Evolutionary conservation across 139 green algal species (phyloP).

Genomic region (Pleodorina starrii): DNA sequence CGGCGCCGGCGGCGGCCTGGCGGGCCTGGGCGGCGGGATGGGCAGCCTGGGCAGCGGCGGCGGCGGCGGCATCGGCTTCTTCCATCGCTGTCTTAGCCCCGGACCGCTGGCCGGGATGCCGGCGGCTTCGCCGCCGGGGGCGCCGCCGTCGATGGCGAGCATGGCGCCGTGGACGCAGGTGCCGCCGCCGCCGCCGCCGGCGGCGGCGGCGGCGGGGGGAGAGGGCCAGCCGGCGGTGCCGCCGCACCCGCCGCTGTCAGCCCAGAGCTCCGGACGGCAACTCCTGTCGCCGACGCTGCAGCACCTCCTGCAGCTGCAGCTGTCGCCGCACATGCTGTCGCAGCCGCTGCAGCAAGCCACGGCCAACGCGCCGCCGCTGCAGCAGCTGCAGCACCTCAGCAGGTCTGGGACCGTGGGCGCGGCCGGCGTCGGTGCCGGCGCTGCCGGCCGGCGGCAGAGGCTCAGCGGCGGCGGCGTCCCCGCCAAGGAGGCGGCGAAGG

Average conservation of each 20-base stretch:
- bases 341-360: constrained; percentile 4
- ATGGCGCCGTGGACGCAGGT: not conserved
- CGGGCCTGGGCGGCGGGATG: not conserved
- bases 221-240: not conserved
- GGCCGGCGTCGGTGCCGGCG: not conserved
- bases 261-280: not conserved
- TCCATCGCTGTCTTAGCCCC: not conserved
- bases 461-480: not conserved
- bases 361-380: not conserved
- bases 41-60: not conserved
- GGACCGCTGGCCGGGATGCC: not conserved
- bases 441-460: not conserved
- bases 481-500: not conserved
- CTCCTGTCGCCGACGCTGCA: constrained; percentile 16
- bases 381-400: constrained; percentile 7
- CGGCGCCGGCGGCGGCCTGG: not conserved
- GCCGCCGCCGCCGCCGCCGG: not conserved
- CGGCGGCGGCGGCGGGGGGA: not conserved
- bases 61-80: not conserved
- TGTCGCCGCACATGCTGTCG: not conserved
- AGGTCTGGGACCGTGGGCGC: not conserved
- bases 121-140: not conserved
- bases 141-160: not conserved
- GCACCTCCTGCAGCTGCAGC: constrained; percentile 17
- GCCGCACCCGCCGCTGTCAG: constrained; percentile 6